Percentiles rank a stretch among this genome's conserved stretches.
Conservation (phyloP, 306 rosid genomes). For the Amphicarpaea edgeworthii region DNA sequence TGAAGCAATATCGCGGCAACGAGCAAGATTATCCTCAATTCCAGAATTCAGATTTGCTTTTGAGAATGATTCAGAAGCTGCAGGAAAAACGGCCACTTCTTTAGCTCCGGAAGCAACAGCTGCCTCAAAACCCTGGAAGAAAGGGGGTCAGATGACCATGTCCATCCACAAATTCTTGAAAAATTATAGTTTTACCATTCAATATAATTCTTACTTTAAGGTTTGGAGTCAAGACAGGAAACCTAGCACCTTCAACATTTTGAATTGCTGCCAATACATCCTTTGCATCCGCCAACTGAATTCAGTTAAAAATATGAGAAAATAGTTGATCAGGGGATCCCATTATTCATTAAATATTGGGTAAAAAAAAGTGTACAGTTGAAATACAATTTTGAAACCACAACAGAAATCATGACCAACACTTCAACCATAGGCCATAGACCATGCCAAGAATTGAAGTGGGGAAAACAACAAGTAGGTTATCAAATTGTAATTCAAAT, state of each 20-base stretch:
- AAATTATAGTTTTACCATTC: slow-evolving; percentile 12
- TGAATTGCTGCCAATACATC: slow-evolving; percentile 78
- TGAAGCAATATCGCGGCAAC: slow-evolving; percentile 66
- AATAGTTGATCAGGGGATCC: slow-evolving; percentile 19
- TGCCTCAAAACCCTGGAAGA: slow-evolving; percentile 87
- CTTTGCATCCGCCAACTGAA: slow-evolving; percentile 93
- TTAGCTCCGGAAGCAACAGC: slow-evolving; percentile 93
- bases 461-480: neutral
- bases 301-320: slow-evolving; percentile 30
- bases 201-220: slow-evolving; percentile 67
- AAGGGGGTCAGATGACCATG: slow-evolving; percentile 36
- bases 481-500: neutral
- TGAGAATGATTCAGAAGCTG: slow-evolving; percentile 94
- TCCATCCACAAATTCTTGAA: slow-evolving; percentile 36
- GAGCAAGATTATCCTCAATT: slow-evolving; percentile 78
- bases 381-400: slow-evolving; percentile 1
- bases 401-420: slow-evolving; percentile 28
- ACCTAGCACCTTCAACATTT: slow-evolving; percentile 72
- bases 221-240: slow-evolving; percentile 89
- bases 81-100: slow-evolving; percentile 90
- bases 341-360: slow-evolving; percentile 8
- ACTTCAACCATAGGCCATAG: slow-evolving; percentile 14
- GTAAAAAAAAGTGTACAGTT: neutral
- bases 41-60: slow-evolving; percentile 82
- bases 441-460: slow-evolving; percentile 13